These are phyloP conservation scores for Lithospermum erythrorhizon DNA, from an alignment of 257 asterid genomes.

Conservation along the genomic window DNA sequence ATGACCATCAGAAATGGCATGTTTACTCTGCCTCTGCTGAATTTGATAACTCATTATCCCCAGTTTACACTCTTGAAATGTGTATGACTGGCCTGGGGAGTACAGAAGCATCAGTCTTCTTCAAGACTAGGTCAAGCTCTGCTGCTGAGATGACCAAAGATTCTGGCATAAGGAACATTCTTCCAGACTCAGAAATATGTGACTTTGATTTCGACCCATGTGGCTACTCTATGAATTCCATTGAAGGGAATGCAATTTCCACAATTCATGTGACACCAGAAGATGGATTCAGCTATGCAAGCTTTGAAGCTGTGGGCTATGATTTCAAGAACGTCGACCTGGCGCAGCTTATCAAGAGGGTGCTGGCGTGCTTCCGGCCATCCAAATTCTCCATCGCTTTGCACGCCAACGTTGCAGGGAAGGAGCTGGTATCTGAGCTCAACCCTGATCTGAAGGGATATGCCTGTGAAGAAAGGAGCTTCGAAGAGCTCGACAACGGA, in stretches of 20 bases:
- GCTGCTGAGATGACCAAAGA: conserved; percentile 50
- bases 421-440: conserved; percentile 22
- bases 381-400: conserved; percentile 58
- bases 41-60: conserved; percentile 5
- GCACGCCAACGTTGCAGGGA: conserved; percentile 34
- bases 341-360: conserved; percentile 46
- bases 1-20: conserved; percentile 60
- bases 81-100: conserved; percentile 77
- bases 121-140: conserved; percentile 50
- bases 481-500: conserved; percentile 36
- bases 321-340: conserved; percentile 34
- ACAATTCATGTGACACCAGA: conserved; percentile 74
- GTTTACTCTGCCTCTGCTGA: conserved; percentile 59
- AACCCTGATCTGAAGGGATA: conserved; percentile 29
- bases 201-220: conserved; percentile 81
- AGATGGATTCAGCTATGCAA: conserved; percentile 84
- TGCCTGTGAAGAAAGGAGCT: conserved; percentile 38
- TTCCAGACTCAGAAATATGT: conserved; percentile 55
- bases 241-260: conserved; percentile 52
- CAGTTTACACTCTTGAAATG: conserved; percentile 63
- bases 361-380: conserved; percentile 60
- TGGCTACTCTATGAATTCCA: conserved; percentile 79
- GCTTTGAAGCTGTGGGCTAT: conserved; percentile 73
- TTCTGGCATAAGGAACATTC: conserved; percentile 64
- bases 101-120: conserved; percentile 52